phyloP scores from a whole-genome alignment of 805 yeast genomes.

The Lachancea thermotolerans region DNA sequence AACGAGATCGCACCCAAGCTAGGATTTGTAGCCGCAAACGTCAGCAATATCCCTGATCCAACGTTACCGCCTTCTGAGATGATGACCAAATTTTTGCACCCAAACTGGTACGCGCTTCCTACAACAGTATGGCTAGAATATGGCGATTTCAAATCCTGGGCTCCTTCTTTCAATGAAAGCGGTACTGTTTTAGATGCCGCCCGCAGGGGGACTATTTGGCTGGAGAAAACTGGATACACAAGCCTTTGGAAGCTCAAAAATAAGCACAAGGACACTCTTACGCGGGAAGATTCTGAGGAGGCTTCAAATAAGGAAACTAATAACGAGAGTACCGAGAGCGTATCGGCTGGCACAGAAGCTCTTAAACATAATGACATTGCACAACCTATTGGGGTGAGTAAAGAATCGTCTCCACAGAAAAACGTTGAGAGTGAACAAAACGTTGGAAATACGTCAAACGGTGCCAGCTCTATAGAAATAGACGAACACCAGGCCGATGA shows the following conservation, averaged over 20 bases:
- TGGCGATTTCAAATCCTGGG: conserved; percentile 47
- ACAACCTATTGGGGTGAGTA: too few relatives aligned
- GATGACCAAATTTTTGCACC: conserved; percentile 48
- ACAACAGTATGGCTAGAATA: conserved; percentile 59
- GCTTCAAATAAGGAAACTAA: too few relatives aligned
- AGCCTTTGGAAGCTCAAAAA: conserved; percentile 21
- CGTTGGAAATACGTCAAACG: too few relatives aligned
- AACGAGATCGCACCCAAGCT: conserved; percentile 36
- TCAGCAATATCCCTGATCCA: conserved; percentile 43
- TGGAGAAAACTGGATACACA: conserved; percentile 46
- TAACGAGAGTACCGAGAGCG: too few relatives aligned
- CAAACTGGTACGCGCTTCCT: conserved; percentile 59
- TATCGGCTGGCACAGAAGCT: too few relatives aligned
- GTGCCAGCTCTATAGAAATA: neutral
- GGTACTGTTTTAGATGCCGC: conserved; percentile 47
- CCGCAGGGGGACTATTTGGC: conserved; percentile 46
- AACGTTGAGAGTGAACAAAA: too few relatives aligned
- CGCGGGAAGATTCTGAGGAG: conserved; percentile 1
- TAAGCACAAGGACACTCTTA: conserved; percentile 3
- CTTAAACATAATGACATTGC: too few relatives aligned
- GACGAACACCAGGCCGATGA: neutral
- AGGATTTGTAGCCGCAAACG: conserved; percentile 41
- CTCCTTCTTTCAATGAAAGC: conserved; percentile 59
- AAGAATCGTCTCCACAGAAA: too few relatives aligned
- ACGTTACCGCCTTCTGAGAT: conserved; percentile 47